Conservation (phyloP, 31 red algal genomes). For the Bonnemaisonia californica region DNA sequence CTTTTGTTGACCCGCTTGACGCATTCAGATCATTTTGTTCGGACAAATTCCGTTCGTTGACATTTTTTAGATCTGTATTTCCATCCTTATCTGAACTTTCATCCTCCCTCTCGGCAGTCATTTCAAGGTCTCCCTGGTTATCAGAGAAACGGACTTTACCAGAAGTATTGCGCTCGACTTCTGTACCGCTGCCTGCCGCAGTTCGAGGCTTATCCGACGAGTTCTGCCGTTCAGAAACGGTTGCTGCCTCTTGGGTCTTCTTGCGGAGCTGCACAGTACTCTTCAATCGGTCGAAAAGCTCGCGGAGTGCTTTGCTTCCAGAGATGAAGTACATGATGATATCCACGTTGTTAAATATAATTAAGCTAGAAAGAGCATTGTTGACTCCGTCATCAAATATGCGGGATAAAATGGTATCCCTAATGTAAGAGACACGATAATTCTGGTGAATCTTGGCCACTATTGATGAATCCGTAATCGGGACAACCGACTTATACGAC, state of each 20-base stretch:
- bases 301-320: conserved; percentile 27
- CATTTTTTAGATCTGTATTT: background rate
- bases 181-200: background rate
- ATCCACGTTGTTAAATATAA: conserved; percentile 63
- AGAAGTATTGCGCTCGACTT: background rate
- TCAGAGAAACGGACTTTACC: background rate
- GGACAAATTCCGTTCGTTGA: background rate
- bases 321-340: conserved; percentile 69
- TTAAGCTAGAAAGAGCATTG: conserved; percentile 42
- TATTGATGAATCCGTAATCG: conserved; percentile 43
- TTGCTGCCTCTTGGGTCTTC: conserved; percentile 13
- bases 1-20: background rate
- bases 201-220: background rate
- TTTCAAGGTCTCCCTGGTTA: background rate
- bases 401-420: conserved; percentile 62
- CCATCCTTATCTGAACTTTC: background rate
- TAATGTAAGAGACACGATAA: conserved; percentile 71
- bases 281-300: conserved; percentile 44
- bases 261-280: conserved; percentile 20
- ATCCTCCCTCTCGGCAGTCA: no score
- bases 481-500: conserved; percentile 49
- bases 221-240: background rate
- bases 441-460: conserved; percentile 76
- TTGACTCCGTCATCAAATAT: conserved; percentile 38
- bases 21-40: background rate